Base-by-base conservation (phyloP, 345 rosid species). In the Gossypium australe region DNA sequence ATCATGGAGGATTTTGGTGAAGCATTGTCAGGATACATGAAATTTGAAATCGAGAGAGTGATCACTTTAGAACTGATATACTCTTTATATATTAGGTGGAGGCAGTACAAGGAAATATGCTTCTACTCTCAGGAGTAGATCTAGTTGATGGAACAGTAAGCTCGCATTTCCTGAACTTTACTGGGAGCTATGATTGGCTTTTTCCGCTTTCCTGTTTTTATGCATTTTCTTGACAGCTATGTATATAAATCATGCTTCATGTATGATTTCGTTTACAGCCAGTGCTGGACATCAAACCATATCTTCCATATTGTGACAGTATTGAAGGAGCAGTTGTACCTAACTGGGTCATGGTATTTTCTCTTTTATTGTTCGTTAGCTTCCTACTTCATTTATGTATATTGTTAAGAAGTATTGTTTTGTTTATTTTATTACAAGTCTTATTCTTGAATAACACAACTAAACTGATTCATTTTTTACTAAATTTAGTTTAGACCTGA, bases 81-180 rank as follows among this genome's bases (percentile, higher is more conserved):
- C 3, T 17, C 38, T 43, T 27, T 71, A 65, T 66, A 17, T 51
- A 53, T 4, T 70, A 94, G 98, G 94, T 92, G 81, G 97, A 94
- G 76, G 94, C 87, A 65, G 85, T 94, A 41, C 86, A 79, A 76
- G 94, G 89, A 70, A 81, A 89, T 78, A 81, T 77, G 77, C 81
- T 94, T 83, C 79, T 91, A 74, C 95, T 92, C 67, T 89, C 97
- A 80, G 98, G 97, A 61, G 92, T 90, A 0, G 97, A 94, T 85
- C 90, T 94, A 69, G 98, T 94, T 63, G 97, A 94, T 79, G 97
- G 98, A 71, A 94, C 98, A 4, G 97, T 94, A 85, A 86, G 84
- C 81, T 82, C 24, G 56, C n/a, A 9, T 68, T 64, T 43, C 63
- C 59, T 76, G 16, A 25, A 25, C 29, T 49, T 18, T 3, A 49